Evolutionary conservation across 208 protist genomes (phyloP).

Genomic region (Trypanosoma rangeli): DNA sequence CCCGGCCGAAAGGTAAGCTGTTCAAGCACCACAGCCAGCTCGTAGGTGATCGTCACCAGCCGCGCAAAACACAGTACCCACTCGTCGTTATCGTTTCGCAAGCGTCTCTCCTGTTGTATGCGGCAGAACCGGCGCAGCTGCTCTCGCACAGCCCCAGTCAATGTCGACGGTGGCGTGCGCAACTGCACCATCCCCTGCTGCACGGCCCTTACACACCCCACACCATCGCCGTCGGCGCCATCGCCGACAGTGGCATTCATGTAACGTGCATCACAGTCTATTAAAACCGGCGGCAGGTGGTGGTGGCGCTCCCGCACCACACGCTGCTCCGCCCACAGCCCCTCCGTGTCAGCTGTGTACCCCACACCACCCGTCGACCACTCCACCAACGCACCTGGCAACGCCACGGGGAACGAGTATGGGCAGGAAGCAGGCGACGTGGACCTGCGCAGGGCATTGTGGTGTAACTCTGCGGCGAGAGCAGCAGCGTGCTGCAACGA

Average conservation of each 20-base stretch:
- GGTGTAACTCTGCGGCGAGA: constrained; percentile 11
- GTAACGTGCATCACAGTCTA: not conserved
- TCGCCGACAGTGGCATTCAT: not conserved
- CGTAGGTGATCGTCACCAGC: constrained; percentile 14
- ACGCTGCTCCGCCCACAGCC: constrained; percentile 59
- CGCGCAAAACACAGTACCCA: constrained; percentile 29
- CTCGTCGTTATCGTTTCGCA: not conserved
- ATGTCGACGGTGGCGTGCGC: constrained; percentile 16
- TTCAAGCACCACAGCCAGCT: not conserved
- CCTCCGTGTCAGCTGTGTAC: constrained; percentile 60
- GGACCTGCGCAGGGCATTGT: not conserved
- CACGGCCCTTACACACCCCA: not conserved
- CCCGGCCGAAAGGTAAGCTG: not conserved
- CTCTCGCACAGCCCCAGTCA: constrained; percentile 40
- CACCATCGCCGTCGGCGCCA: not conserved
- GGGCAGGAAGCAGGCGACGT: not conserved
- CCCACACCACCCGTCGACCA: constrained; percentile 56
- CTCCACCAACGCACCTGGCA: constrained; percentile 53
- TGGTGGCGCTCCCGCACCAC: constrained; percentile 45
- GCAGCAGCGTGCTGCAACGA: constrained; percentile 13
- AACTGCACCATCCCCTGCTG: not conserved
- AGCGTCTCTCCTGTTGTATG: constrained; percentile 5
- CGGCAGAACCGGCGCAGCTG: constrained; percentile 50
- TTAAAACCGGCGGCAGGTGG: constrained; percentile 26
- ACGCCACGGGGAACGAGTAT: not conserved